Base-by-base conservation (phyloP, 352 stramenopile species). In the Pythium dissimile region DNA sequence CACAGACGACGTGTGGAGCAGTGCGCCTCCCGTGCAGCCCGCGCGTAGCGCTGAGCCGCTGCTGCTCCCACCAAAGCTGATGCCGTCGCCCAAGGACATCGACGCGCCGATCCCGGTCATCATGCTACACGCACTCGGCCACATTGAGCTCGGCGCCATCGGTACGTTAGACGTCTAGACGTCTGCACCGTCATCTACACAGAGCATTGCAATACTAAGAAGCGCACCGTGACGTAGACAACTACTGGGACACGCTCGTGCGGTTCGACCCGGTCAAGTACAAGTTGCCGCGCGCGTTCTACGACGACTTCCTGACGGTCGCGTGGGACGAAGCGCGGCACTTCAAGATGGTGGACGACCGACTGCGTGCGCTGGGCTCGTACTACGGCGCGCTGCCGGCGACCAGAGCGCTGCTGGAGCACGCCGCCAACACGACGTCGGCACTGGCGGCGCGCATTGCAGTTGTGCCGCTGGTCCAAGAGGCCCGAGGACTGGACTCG, bases 191-290 rank as follows among this genome's bases (percentile, higher is more conserved):
- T n/a, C n/a, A n/a, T n/a, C n/a, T n/a, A n/a, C n/a, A n/a, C n/a
- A n/a, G n/a, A n/a, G n/a, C n/a, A n/a, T n/a, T n/a, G n/a, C n/a
- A n/a, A 3, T 41, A 20, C 18, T 2, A 16, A 1, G n/a, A n/a
- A n/a, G n/a, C n/a, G n/a, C n/a, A n/a, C n/a, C n/a, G n/a, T n/a
- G n/a, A n/a, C n/a, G 7, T 27, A 69, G 84, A 94, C 62, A 94
- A 94, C 52, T 94, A 94, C 61, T 92, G 82, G 84, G 84, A 94
- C 61, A 94, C 84, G 27, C 52, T 94, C 45, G 80, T 90, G 45
- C 84, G 84, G 27, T 94, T 92, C 46, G 75, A 92, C 48, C 84
- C 82, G 8, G 32, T 53, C 0, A 38, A 27, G 23, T 75, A 88
- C 42, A 31, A 72, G 7, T 46, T 92, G 16, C 67, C 84, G 2